Conservation (phyloP, 108 stramenopile species). For the Cyclostephanos invisitatus region DNA sequence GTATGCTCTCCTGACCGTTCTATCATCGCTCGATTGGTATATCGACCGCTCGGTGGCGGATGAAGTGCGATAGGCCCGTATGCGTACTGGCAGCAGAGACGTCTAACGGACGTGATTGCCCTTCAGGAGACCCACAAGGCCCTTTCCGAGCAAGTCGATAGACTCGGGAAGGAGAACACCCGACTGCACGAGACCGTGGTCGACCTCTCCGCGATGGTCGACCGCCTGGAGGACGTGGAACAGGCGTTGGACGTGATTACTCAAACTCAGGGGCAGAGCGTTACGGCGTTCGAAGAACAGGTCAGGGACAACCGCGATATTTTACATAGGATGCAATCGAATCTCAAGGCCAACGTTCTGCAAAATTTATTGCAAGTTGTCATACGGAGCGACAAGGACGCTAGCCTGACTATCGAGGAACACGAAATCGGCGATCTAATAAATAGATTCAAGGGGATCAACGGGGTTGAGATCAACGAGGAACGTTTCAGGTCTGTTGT, state of each 20-base stretch:
- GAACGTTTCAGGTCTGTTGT: constrained; percentile 59
- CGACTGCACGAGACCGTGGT: constrained; percentile 41
- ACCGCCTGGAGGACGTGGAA: constrained; percentile 45
- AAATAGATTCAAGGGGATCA: constrained; percentile 38
- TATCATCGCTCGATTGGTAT: neutral
- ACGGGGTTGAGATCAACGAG: constrained; percentile 55
- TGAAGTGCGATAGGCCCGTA: constrained; percentile 41
- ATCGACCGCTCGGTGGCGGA: neutral
- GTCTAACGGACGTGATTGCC: constrained; percentile 45
- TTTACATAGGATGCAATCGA: constrained; percentile 49
- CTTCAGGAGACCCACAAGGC: constrained; percentile 50
- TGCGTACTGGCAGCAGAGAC: constrained; percentile 42
- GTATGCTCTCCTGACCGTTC: neutral
- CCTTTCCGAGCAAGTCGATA: constrained; percentile 41
- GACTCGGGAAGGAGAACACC: constrained; percentile 35
- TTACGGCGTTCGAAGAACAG: constrained; percentile 45
- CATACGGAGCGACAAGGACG: constrained; percentile 53
- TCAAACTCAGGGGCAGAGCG: constrained; percentile 44
- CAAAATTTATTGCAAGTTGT: constrained; percentile 57
- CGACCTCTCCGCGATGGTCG: constrained; percentile 46
- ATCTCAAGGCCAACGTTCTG: constrained; percentile 50
- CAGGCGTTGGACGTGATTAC: constrained; percentile 51
- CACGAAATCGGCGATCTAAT: constrained; percentile 52
- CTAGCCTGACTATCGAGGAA: constrained; percentile 49
- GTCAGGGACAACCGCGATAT: constrained; percentile 55